Base-by-base conservation (phyloP, 345 rosid species). In the Arabis alpina region DNA sequence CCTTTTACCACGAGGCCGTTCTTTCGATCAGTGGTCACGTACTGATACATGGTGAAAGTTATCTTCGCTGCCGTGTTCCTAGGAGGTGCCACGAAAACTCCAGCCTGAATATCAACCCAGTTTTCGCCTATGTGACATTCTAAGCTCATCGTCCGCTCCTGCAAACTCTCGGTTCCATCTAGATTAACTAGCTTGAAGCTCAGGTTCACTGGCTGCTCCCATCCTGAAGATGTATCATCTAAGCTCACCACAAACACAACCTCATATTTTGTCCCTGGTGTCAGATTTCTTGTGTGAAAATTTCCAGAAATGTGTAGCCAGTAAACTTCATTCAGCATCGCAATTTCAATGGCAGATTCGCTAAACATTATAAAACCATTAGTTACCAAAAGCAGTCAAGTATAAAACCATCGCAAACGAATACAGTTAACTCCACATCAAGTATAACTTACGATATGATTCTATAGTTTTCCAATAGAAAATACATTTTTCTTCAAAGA, bases 261-360 rank as follows among this genome's bases (percentile, higher is more conserved):
- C 55, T 79, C 80, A 37, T 87, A 85, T 2, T 52, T 4, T 5
- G 73, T 69, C 24, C 55, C 79, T 2, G 81, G 84, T 34, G 87
- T 66, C 30, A 89, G 85, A 55, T 77, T 81, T 43, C 64, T 40
- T 23, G 75, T 56, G 44, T 82, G 72, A 15, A 83, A 76, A 42
- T 40, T 77, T 12, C 75, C 84, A n/a, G 37, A 52, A 16, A 77
- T 64, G 25, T 81, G 88, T 32, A 87, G 82, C 90, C 92, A 80
- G 11, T 87, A 80, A 11, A 82, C 83, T 1, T 48, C 4, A 15
- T 77, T 2, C 27, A 87, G 68, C 58, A 76, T 84, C 0, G 82
- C 86, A 49, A 74, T 78, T 10, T 85, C 80, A 15, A 82, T 58
- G 11, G 25, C 36, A 32, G 64, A 13, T 25, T 59, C 64, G 24